Evolutionary conservation across 2,329 filamentous ascomycete genomes (phyloP), one percentile per base, ranked within the genome.

Genomic region (Paraphaeosphaeria sporulosa): DNA sequence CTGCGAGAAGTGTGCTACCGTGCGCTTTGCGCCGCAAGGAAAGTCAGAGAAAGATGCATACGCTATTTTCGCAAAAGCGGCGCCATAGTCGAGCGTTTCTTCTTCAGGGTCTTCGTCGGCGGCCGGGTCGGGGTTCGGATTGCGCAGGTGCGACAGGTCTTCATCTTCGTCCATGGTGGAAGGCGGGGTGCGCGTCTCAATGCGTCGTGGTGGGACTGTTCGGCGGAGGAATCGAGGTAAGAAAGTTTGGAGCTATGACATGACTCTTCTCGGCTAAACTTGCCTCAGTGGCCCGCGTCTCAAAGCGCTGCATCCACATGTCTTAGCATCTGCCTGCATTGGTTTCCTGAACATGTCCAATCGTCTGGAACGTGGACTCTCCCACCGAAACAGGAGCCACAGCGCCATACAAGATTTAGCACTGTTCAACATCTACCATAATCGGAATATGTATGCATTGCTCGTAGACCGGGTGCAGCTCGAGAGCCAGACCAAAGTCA

Each of bases 71-170:
- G 81, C 82, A 43, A 90, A 89, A 63, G 94, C 89, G 7, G 42
- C 48, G 65, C 91, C 89, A 77, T 94, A 97, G 79, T 98, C 94
- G 71, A 94, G 93, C 1, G 89, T 87, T 76, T 94, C 91, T 21
- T 50, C 55, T 69, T 97, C 94, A 43, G 90, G 90, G 55, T 89
- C 84, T 75, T 89, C 72, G 83, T 71, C 61, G 8, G 76, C 75
- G 12, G 52, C 71, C 15, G 65, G 58, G 7, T 70, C 67, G 4
- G 66, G 64, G 25, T 52, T 52, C 21, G 36, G 23, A 17, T 55
- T 69, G 43, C 63, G 64, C 50, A 75, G 57, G 34, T 71, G 67
- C 47, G 73, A 66, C 5, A 69, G 53, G 25, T 78, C 75, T 56
- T 78, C 76, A 56, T 78, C 75, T 64, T 73, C 71, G 65, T 78